Conservation (phyloP, 2,329 filamentous ascomycete genomes). For the Colletotrichum gloeosporioides region DNA sequence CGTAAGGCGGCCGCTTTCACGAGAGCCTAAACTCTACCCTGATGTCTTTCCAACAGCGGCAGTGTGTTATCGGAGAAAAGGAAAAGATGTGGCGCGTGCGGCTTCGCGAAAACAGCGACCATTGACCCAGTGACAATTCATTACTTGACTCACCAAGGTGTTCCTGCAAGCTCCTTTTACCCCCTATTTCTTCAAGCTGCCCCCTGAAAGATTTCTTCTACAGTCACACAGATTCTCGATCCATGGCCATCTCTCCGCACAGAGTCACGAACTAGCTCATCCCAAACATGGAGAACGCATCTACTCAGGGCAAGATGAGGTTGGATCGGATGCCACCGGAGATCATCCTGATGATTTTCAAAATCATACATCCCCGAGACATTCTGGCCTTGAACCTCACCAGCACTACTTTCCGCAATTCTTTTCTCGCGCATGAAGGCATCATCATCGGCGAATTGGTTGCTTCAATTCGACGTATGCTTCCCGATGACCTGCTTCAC, state of each 20-base stretch:
- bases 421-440: background rate
- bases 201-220: background rate
- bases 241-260: too few species aligned
- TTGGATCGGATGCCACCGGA: background rate
- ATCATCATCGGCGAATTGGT: background rate
- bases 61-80: background rate
- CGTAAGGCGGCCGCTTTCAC: too few species aligned
- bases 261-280: background rate
- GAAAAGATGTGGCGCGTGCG: background rate
- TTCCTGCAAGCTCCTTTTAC: background rate
- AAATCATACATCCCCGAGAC: background rate
- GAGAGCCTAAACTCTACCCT: background rate
- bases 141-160: background rate
- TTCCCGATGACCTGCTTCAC: background rate
- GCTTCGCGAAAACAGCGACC: accelerated
- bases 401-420: background rate
- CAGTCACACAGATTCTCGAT: accelerated
- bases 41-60: background rate
- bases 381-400: background rate
- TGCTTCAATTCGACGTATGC: background rate
- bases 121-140: background rate
- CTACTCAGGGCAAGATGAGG: accelerated
- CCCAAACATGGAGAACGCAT: background rate
- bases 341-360: background rate
- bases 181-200: background rate